Evolutionary conservation across 2,329 filamentous ascomycete species (phyloP).

Genomic region (Magnaporthiopsis poae): DNA sequence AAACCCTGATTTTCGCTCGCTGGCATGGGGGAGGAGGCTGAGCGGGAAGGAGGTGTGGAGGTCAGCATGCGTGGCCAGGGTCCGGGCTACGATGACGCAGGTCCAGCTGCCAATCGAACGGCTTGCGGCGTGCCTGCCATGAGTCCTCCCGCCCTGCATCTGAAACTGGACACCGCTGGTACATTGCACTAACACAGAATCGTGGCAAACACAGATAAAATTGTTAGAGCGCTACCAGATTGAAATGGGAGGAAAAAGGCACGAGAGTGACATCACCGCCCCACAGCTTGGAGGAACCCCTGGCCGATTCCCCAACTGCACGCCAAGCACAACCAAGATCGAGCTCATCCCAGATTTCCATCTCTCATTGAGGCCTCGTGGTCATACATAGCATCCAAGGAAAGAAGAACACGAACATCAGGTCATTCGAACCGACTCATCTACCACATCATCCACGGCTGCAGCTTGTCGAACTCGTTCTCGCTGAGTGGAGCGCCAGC

Average conservation of each 20-base stretch:
- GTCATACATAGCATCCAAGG: too few species aligned
- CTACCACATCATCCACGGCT: conserved; percentile 7
- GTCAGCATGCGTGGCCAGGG: background rate
- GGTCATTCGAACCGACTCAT: too few species aligned
- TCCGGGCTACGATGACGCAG: background rate
- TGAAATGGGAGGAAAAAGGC: background rate
- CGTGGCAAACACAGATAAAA: background rate
- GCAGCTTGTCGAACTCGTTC: conserved; percentile 6
- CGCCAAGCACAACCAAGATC: background rate
- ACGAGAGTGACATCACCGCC: background rate
- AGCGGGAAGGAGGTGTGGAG: background rate
- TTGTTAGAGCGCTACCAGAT: background rate
- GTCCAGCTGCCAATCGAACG: background rate
- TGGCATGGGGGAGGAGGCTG: background rate
- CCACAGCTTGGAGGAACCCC: background rate
- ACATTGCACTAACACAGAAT: background rate
- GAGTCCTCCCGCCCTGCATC: background rate
- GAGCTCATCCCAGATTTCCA: too few species aligned
- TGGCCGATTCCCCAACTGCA: background rate
- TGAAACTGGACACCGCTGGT: background rate
- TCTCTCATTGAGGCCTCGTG: too few species aligned
- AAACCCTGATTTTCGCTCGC: background rate
- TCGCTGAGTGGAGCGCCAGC: conserved; percentile 3
- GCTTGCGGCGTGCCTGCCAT: background rate
- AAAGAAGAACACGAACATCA: too few species aligned